Base-by-base conservation (phyloP, 768 basidiomycete genomes). In the Candolleomyces eurysporus region DNA sequence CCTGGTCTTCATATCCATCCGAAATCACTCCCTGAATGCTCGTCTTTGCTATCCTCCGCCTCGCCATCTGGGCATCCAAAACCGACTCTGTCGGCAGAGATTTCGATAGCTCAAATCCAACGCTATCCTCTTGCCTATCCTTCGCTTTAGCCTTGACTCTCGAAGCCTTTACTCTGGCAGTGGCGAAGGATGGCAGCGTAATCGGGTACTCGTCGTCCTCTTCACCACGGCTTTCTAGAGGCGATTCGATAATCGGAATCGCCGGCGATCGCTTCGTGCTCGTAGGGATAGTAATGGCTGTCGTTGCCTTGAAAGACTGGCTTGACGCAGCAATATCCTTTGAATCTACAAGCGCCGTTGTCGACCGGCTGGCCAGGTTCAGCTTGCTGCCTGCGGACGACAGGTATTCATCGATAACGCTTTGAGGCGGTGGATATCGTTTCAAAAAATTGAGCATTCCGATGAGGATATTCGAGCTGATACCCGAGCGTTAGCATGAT, bases 391-490 rank as follows among this genome's bases (percentile, higher is more conserved):
- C 8, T 45, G 13, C 39, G 14, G 54, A 57, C 19, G 53, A 10
- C 13, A 60, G 31, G 21, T 61, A 61, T 16, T 55, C 60, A 30
- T 43, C 42, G 19, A 61, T 54, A 3, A 57, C 30, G 31, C 46
- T 36, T 46, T 57, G 43, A 21, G 60, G 60, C 6, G 60, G 60
- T 5, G 60, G 60, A 40, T 43, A 45, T 17, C 81, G 84, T 69
- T 85, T 87, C 56, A 90, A 72, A 72, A 89, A 85, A 31, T 80
- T 84, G n/a, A 94, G 71, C 58, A 94, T 82, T 39, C 92, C 92
- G 62, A 95, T 87, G 50, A 94, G 83, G 63, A 95, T 94, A 69
- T 95, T 95, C 16, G 92, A 94, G 65, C 92, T 94, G 30, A 66
- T 51, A 62, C 26, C 78, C 68, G 63, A 80, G 79, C 4, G 59